Evolutionary conservation across 306 rosid species (phyloP).

Genomic region (Corylus heterophylla): DNA sequence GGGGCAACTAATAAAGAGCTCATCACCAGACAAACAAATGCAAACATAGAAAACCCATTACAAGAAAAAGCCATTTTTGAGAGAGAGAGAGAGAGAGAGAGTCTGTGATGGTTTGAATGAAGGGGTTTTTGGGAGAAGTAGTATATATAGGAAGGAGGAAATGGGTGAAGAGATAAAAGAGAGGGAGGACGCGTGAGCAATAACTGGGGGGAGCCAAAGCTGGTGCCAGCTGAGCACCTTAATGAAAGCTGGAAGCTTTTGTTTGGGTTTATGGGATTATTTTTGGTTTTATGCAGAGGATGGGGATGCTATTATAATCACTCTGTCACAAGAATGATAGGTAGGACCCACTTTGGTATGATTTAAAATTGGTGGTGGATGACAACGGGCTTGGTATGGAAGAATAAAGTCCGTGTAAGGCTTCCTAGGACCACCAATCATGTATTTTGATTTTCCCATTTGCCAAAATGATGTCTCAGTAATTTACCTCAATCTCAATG

Average conservation of each 20-base stretch:
- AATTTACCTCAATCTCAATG: not conserved
- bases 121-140: conserved; percentile 29
- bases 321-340: conserved; percentile 20
- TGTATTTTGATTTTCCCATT: conserved; percentile 29
- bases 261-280: conserved; percentile 31
- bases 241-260: conserved; percentile 64
- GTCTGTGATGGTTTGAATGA: conserved; percentile 15
- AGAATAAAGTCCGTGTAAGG: conserved; percentile 53
- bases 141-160: conserved; percentile 9
- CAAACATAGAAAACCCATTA: conserved; percentile 7
- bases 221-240: conserved; percentile 61
- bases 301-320: conserved; percentile 29
- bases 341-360: conserved; percentile 41
- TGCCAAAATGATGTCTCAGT: conserved; percentile 21
- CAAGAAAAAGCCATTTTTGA: conserved; percentile 39
- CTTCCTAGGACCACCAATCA: conserved; percentile 65
- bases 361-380: conserved; percentile 58
- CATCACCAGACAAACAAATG: conserved; percentile 30
- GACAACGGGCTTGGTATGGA: conserved; percentile 58
- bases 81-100: not conserved
- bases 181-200: conserved; percentile 50
- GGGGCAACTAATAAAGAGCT: conserved; percentile 37
- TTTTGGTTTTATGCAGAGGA: conserved; percentile 16
- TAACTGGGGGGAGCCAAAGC: conserved; percentile 47
- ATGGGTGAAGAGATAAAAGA: not conserved